These are phyloP conservation scores for Schizochytrium sp. DNA, from an alignment of 108 stramenopile species.

Conservation along the genomic window DNA sequence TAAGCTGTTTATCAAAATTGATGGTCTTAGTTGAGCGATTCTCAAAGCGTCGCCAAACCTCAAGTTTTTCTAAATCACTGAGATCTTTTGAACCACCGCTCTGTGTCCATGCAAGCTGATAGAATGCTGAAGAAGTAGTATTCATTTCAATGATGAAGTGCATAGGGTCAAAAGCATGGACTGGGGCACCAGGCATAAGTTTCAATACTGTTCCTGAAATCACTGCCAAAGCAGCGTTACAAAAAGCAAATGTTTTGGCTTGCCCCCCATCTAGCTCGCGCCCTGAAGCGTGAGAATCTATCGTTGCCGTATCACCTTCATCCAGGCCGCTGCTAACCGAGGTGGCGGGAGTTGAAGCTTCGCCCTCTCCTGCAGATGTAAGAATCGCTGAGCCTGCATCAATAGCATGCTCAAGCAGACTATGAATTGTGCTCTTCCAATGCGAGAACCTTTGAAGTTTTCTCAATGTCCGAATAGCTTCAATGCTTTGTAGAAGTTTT, in stretches of 20 bases:
- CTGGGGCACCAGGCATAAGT: not conserved
- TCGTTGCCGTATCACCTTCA: not conserved
- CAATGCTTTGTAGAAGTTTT: not conserved
- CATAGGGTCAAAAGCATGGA: not conserved
- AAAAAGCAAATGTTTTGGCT: not conserved
- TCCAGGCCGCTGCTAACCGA: no score
- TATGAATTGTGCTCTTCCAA: not conserved
- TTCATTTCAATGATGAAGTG: no score
- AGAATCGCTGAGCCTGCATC: not conserved
- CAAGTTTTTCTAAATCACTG: not conserved
- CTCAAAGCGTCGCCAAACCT: not conserved
- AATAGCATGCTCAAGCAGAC: not conserved
- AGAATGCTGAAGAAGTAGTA: no score
- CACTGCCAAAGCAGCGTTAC: not conserved
- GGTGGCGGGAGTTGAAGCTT: no score
- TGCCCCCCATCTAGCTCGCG: not conserved
- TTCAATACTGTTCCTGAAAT: not conserved
- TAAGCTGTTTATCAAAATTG: no score
- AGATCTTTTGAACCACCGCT: not conserved
- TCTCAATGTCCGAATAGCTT: conserved; percentile 7
- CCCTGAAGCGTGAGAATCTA: not conserved
- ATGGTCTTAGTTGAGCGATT: not conserved
- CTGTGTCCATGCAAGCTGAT: no score
- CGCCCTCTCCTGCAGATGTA: not conserved
- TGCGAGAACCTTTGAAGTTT: not conserved